Evolutionary conservation across 2,329 filamentous ascomycete species (phyloP).

Genomic region (Botrytis porri): DNA sequence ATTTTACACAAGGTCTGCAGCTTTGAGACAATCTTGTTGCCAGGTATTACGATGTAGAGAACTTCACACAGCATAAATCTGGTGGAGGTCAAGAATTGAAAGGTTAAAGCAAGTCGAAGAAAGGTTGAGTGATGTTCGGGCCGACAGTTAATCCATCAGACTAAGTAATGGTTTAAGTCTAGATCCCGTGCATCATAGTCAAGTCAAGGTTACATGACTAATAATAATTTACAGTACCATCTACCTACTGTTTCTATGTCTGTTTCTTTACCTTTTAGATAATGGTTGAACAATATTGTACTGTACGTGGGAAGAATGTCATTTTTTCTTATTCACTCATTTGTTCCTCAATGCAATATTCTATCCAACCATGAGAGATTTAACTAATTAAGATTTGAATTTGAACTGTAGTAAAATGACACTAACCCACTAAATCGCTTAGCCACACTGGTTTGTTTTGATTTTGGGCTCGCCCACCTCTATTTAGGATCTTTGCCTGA

Average conservation of each 20-base stretch:
- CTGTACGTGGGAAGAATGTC: not conserved
- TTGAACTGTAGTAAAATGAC: not conserved
- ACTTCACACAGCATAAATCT: conserved; percentile 11
- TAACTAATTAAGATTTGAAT: too few relatives aligned
- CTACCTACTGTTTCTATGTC: not conserved
- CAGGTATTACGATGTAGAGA: not conserved
- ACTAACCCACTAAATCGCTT: conserved; percentile 11
- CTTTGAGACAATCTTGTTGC: not conserved
- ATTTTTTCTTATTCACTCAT: not conserved
- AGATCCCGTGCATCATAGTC: not conserved
- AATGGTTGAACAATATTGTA: not conserved
- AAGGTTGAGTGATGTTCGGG: not conserved
- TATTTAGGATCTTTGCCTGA: conserved; percentile 15
- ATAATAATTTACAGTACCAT: not conserved
- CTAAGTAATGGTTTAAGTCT: not conserved
- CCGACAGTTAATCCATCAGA: not conserved
- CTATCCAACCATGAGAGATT: not conserved
- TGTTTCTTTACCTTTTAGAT: not conserved
- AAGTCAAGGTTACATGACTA: not conserved
- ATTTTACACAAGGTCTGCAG: not conserved
- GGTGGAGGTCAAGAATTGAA: not conserved
- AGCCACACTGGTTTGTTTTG: conserved; percentile 15
- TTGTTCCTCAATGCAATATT: not conserved
- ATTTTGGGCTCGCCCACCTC: not conserved
- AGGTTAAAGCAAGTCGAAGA: not conserved